Percentiles rank a stretch among this genome's conserved stretches.
Conservation (phyloP, 2,329 filamentous ascomycete genomes). For the Alternaria triticimaculans region DNA sequence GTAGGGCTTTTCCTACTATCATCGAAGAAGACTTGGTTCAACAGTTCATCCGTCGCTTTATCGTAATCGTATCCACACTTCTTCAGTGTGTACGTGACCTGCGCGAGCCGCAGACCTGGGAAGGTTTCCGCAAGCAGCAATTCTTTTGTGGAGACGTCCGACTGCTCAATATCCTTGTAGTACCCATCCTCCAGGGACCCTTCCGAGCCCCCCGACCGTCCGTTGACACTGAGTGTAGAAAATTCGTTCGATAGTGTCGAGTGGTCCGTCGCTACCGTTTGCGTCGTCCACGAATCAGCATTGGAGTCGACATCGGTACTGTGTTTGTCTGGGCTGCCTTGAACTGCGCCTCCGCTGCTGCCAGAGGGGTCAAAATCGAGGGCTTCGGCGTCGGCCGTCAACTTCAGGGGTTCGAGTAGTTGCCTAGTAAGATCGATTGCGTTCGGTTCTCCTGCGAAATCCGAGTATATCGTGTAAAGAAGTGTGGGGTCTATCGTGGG, state of each 20-base stretch:
- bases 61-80: slow-evolving; percentile 72
- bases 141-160: slow-evolving; percentile 68
- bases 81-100: slow-evolving; percentile 70
- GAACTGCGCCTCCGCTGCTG: slow-evolving; percentile 57
- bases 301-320: slow-evolving; percentile 42
- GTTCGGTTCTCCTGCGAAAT: slow-evolving; percentile 69
- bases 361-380: slow-evolving; percentile 81
- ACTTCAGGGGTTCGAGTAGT: slow-evolving; percentile 71
- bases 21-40: slow-evolving; percentile 80
- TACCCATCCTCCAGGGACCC: slow-evolving; percentile 35
- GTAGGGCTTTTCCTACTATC: slow-evolving; percentile 63
- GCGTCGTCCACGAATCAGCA: slow-evolving; percentile 47
- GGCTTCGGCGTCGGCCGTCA: slow-evolving; percentile 70
- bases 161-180: slow-evolving; percentile 47
- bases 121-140: slow-evolving; percentile 73
- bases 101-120: slow-evolving; percentile 68
- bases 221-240: slow-evolving; percentile 44
- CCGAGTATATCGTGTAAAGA: slow-evolving; percentile 75
- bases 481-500: slow-evolving; percentile 78
- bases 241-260: slow-evolving; percentile 58
- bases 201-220: slow-evolving; percentile 28
- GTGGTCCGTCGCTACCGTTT: slow-evolving; percentile 57
- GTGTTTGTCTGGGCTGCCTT: slow-evolving; percentile 24
- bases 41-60: slow-evolving; percentile 76
- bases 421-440: slow-evolving; percentile 61